A percentile compares a stretch with the other conserved stretches of the same genome.
phyloP scores from a whole-genome alignment of 768 basidiomycete species.

The Boletus patriciae region DNA sequence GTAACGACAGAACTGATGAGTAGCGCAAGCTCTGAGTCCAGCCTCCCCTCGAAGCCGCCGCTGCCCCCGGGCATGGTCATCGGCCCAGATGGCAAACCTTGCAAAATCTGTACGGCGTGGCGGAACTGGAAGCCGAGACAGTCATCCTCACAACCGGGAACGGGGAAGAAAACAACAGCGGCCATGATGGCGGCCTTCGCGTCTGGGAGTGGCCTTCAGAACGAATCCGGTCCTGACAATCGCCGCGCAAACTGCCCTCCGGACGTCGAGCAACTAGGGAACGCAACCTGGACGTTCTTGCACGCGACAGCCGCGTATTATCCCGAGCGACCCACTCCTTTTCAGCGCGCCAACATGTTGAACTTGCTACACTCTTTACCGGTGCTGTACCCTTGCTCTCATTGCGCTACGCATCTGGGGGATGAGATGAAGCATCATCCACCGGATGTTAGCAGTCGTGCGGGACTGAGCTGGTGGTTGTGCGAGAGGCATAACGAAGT shows the following conservation, averaged over 20 bases:
- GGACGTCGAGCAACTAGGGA: conserved; percentile 85
- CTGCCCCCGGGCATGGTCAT: conserved; percentile 83
- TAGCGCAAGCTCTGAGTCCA: conserved; percentile 5
- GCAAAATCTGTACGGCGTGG: conserved; percentile 88
- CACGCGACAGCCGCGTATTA: conserved; percentile 96
- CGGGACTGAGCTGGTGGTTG: conserved; percentile 76
- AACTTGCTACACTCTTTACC: conserved; percentile 76
- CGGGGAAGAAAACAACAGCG: conserved; percentile 34
- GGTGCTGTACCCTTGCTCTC: conserved; percentile 81
- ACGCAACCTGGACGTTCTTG: conserved; percentile 95
- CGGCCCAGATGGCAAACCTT: conserved; percentile 92
- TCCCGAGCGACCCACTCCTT: conserved; percentile 73
- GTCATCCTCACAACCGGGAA: conserved; percentile 29
- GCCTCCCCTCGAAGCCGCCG: conserved; percentile 17
- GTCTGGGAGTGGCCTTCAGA: conserved; percentile 29
- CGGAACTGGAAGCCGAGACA: conserved; percentile 59
- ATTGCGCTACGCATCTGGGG: conserved; percentile 83
- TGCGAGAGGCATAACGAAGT: conserved; percentile 94
- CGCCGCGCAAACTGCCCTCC: conserved; percentile 78
- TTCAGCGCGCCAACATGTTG: conserved; percentile 83
- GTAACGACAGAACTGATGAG: conserved; percentile 8
- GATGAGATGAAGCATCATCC: conserved; percentile 63
- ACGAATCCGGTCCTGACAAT: conserved; percentile 32
- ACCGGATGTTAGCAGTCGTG: conserved; percentile 75
- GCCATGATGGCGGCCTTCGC: conserved; percentile 37